Evolutionary conservation across 2,329 filamentous ascomycete genomes (phyloP).

Genomic region (Ceratocystis cacaofunesta): DNA sequence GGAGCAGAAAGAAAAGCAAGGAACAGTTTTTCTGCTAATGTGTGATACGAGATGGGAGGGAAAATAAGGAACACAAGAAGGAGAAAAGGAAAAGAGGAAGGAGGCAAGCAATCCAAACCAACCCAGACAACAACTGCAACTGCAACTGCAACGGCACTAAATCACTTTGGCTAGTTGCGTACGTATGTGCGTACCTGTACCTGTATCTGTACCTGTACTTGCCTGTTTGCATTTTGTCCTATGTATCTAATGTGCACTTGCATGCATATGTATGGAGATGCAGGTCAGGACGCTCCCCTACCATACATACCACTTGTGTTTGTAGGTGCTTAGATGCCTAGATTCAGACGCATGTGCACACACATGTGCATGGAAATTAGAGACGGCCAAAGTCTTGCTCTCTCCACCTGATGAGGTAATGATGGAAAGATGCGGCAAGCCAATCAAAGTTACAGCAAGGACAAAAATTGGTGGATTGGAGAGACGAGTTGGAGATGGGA

Average conservation of each 20-base stretch:
- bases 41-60: slow-evolving; percentile 4
- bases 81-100: background rate
- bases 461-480: background rate
- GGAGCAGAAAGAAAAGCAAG: background rate
- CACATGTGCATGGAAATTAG: background rate
- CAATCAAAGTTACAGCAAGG: background rate
- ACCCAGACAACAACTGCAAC: background rate
- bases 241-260: background rate
- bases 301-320: background rate
- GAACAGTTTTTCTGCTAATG: background rate
- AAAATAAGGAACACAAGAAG: slow-evolving; percentile 1
- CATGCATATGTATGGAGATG: background rate
- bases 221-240: background rate
- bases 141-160: background rate
- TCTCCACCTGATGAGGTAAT: background rate
- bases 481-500: background rate
- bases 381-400: background rate
- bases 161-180: background rate
- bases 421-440: background rate
- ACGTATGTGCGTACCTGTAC: background rate
- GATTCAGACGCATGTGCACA: background rate
- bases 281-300: background rate
- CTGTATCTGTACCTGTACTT: background rate
- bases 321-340: too few relatives aligned
- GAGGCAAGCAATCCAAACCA: slow-evolving; percentile 1